Evolutionary conservation across 371 early-diverging fungal genomes (phyloP), one percentile per base, ranked within the genome.

Genomic region (Funneliformis caledonium): DNA sequence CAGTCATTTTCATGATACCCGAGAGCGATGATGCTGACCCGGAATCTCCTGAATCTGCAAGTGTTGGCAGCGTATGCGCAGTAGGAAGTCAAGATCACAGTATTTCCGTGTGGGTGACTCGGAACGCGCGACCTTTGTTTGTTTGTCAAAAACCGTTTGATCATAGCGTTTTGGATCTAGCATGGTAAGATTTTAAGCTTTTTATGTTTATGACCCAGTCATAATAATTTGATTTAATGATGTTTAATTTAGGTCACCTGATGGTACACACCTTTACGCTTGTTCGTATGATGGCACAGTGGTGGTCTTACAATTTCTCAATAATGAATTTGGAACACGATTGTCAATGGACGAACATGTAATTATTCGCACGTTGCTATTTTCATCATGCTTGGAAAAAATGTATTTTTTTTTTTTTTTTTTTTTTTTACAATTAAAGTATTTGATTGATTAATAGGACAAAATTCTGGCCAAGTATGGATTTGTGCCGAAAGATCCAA

Each of bases 281-380:
- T 97, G 97, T 80, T 95, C 97, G 16, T 94, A 95, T 81, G 99
- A 99, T 85, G 99, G 99, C 22, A 92, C 96, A 0, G 92, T 97
- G 4, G 94, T 92, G 1, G 87, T 93, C 42, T 64, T 98, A 1
- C 87, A 88, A 52, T 92, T 98, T 48, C 87, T 80, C 8, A 82
- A 86, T 5, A 85, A 87, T 22, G 96, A 96, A 82, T 83, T 98
- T 31, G 93, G 94, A 0, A 82, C 84, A 7, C 88, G 92, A 19
- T 85, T 93, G 2, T 82, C 92, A 0, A 84, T 86, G 0, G 91
- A 91, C 45, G 94, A 92, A 48, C 86, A 88, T 82, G 92, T 90
- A 86, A 79, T 62, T 75, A n/a, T 16, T 26, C 12, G 12, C 26
- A 56, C 69, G 0, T 19, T 16, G 6, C 19, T 4, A 52, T 43